Base-by-base conservation (phyloP, 208 protist genomes). In the Leishmania tropica region DNA sequence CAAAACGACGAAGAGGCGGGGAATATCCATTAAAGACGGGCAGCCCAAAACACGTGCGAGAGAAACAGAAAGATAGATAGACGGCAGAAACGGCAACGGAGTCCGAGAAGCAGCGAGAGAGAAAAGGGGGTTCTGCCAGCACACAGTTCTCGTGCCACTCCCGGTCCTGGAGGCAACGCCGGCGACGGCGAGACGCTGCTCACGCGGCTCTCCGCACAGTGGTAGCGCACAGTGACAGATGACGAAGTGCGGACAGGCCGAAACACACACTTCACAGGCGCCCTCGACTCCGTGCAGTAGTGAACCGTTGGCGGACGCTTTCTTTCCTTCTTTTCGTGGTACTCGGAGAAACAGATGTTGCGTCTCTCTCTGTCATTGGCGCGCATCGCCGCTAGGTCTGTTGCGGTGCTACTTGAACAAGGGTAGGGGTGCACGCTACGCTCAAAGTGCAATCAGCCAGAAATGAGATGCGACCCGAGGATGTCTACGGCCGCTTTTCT, bases 401-500 rank as follows among this genome's bases (percentile, higher is more conserved):
- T 17, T 7, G 40, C 37, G 35, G 35, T 72, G 40, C 37, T 13
- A 40, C 40, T 72, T 48, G 67, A 70, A 2, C 54, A 58, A 48
- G 24, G 56, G 37, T 3, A 11, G 45, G 11, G 28, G 24, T 74
- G 70, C 40, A n/a, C 47, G 31, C 21, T 13, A 19, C 42, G 19
- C 13, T 40, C 11, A 3, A 37, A 4, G 1, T 3, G 11, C 42
- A 11, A 28, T 4, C 35, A 42, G 11, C 47, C 62, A 5, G 7
- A 47, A 45, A 15, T 10, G 73, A 28, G 17, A 7, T 21, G 51
- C 15, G 51, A 76, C 1, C 31, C 13, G 19, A 31, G 1, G 48
- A 1, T 24, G 17, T 51, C 74, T 87, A 92, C 3, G 86, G 89
- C 21, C 80, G 74, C 15, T 79, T 35, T 19, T 74, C 35, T 47